A percentile compares a stretch with the other conserved stretches of the same genome.
These are phyloP conservation scores for Toxicodendron radicans DNA, from an alignment of 345 rosid genomes.

Conservation along the genomic window DNA sequence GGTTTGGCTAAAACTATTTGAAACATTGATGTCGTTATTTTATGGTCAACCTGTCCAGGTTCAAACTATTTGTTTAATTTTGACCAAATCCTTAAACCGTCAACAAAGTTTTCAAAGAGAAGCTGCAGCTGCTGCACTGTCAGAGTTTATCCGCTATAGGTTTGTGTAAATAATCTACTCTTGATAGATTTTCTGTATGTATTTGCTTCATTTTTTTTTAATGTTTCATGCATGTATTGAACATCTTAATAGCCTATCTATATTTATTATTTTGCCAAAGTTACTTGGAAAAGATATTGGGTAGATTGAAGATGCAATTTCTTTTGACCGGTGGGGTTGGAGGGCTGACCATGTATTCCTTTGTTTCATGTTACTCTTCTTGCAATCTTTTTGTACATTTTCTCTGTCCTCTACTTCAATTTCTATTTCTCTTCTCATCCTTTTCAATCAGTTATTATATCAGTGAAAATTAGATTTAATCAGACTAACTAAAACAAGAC, in stretches of 20 bases:
- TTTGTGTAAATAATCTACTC: conserved; percentile 42
- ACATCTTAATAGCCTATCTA: neutral
- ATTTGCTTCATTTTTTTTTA: conserved; percentile 2
- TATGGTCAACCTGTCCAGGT: conserved; percentile 50
- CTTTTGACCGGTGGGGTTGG: no score
- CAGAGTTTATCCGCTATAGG: conserved; percentile 92
- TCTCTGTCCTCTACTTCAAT: neutral
- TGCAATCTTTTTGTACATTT: neutral
- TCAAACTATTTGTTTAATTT: conserved; percentile 63
- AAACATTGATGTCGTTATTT: conserved; percentile 1
- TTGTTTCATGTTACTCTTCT: neutral
- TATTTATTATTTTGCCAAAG: neutral
- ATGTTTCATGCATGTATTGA: neutral
- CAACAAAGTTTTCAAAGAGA: conserved; percentile 78
- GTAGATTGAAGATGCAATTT: neutral
- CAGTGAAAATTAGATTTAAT: no score
- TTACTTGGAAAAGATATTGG: neutral
- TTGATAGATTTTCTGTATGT: neutral
- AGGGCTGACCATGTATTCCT: no score
- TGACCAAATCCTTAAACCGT: conserved; percentile 72
- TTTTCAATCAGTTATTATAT: conserved; percentile 1
- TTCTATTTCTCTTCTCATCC: neutral
- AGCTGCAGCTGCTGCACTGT: conserved; percentile 96
- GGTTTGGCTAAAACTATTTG: conserved; percentile 4
- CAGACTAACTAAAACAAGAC: neutral